Evolutionary conservation across 2,329 filamentous ascomycete genomes (phyloP), one percentile per base, ranked within the genome.

Genomic region (Fusarium verrucosum): DNA sequence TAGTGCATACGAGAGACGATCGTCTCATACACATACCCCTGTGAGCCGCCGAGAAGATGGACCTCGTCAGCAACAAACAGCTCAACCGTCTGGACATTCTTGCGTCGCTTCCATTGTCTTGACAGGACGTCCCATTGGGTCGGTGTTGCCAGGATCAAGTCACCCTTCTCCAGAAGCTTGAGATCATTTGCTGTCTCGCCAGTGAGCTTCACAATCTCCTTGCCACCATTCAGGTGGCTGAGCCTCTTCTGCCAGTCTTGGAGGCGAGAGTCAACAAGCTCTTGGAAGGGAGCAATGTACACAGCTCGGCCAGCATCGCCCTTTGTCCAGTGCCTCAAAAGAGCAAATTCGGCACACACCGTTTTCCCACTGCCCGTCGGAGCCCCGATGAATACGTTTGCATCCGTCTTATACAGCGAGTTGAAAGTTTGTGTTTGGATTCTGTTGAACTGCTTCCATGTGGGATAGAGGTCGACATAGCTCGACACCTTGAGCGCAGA

Each of bases 1-100:
- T 95, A 95, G 75, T 97, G 93, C 91, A 98, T 97, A 49, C 95
- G 90, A 62, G 95, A 97, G n/a, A 99, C 92, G 49, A 99, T 89
- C 49, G 95, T 91, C 81, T 99, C 95, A 77, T 99, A 99, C 26
- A 96, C 85, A 75, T 94, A 96, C 26, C 95, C 96, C 64, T 87
- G 85, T 47, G 89, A 87, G 14, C 93, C 94, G 58, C 94, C 95
- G 26, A 99, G 83, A 81, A 98, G 89, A 74, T 99, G 95, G 51
- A 99, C 83, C 74, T 98, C 94, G 75, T 99, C 96, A 1, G 94
- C 94, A 68, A 99, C 94, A 75, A 99, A 93, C 1, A 99, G 82
- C 70, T 93, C 88, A 19, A 98, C 91, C 5, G 88, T 90, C 74
- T 97, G 92, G 1, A 99, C 89, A 69, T 97, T 97, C 85, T 97